Conservation (phyloP, 2,329 filamentous ascomycete species). For the Pseudocercospora fuligena region DNA sequence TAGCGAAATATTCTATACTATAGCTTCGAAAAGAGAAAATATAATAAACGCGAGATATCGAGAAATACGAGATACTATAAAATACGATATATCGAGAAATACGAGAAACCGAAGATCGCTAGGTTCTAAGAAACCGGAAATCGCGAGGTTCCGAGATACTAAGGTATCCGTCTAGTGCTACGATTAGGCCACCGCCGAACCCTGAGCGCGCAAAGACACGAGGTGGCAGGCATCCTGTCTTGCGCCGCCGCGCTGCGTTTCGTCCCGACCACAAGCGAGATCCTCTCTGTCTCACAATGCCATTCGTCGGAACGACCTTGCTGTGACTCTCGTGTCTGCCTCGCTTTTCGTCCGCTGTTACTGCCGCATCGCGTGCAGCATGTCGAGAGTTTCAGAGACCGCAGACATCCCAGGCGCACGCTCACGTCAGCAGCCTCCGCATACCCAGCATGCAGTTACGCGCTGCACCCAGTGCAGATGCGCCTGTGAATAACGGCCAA, state of each 20-base stretch:
- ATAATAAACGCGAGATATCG: too few relatives aligned
- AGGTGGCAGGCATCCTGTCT: not conserved
- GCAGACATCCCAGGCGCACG: not conserved
- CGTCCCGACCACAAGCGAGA: slow-evolving; percentile 6
- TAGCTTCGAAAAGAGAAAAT: too few relatives aligned
- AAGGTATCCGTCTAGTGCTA: too few relatives aligned
- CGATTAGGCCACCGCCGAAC: too few relatives aligned
- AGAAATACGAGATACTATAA: too few relatives aligned
- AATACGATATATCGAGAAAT: too few relatives aligned
- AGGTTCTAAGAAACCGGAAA: too few relatives aligned
- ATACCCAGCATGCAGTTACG: not conserved
- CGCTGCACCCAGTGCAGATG: not conserved
- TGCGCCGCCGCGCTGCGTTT: not conserved
- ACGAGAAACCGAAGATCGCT: too few relatives aligned
- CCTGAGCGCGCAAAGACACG: slow-evolving; percentile 4
- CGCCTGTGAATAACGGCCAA: not conserved
- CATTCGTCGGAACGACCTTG: not conserved
- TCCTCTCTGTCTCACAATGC: not conserved
- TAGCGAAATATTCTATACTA: too few relatives aligned
- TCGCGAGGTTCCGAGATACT: too few relatives aligned
- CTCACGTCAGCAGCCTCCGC: slow-evolving; percentile 8
- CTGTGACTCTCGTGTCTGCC: not conserved
- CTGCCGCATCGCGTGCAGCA: slow-evolving; percentile 3
- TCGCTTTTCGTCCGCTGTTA: not conserved
- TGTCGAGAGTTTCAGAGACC: not conserved